Conservation (phyloP, 495 filamentous ascomycete species). For the Aspergillus incahuasiensis region DNA sequence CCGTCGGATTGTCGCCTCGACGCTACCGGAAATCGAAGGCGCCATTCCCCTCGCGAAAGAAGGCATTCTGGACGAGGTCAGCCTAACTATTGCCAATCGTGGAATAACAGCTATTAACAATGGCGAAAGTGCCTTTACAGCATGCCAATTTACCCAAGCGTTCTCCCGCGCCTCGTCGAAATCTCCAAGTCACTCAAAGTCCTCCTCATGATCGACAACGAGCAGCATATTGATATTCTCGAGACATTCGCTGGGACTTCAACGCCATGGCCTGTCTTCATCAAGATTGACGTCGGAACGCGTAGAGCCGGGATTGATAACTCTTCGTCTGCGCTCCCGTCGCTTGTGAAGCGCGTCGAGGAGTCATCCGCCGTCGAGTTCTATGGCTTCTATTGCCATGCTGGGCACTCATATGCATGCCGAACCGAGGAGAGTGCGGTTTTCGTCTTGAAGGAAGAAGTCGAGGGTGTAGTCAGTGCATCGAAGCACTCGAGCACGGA, state of each 20-base stretch:
- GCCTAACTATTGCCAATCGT: background rate
- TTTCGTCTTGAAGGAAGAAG: slow-evolving; percentile 9
- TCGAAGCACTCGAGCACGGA: background rate
- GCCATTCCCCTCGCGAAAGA: slow-evolving; percentile 27
- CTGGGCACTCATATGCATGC: slow-evolving; percentile 20
- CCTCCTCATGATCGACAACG: slow-evolving; percentile 33
- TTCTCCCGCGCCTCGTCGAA: slow-evolving; percentile 26
- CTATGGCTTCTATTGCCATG: slow-evolving; percentile 26
- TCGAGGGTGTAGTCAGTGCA: slow-evolving; percentile 8
- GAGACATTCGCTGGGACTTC: slow-evolving; percentile 16
- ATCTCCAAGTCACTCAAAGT: slow-evolving; percentile 22
- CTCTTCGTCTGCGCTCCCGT: slow-evolving; percentile 12
- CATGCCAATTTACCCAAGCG: slow-evolving; percentile 27
- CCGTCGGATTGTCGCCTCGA: slow-evolving; percentile 31
- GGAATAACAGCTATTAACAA: background rate
- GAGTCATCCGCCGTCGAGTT: slow-evolving; percentile 16
- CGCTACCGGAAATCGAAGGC: slow-evolving; percentile 28
- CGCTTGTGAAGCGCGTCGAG: slow-evolving; percentile 18
- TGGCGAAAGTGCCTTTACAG: slow-evolving; percentile 28
- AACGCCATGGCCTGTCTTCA: slow-evolving; percentile 25
- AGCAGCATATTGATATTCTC: slow-evolving; percentile 28
- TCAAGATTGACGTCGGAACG: slow-evolving; percentile 28
- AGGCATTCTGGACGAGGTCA: slow-evolving; percentile 32
- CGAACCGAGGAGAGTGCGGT: slow-evolving; percentile 12
- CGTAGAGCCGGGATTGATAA: slow-evolving; percentile 20